These are phyloP conservation scores for Colletotrichum limetticola DNA, from an alignment of 2,329 filamentous ascomycete genomes.

Conservation along the genomic window DNA sequence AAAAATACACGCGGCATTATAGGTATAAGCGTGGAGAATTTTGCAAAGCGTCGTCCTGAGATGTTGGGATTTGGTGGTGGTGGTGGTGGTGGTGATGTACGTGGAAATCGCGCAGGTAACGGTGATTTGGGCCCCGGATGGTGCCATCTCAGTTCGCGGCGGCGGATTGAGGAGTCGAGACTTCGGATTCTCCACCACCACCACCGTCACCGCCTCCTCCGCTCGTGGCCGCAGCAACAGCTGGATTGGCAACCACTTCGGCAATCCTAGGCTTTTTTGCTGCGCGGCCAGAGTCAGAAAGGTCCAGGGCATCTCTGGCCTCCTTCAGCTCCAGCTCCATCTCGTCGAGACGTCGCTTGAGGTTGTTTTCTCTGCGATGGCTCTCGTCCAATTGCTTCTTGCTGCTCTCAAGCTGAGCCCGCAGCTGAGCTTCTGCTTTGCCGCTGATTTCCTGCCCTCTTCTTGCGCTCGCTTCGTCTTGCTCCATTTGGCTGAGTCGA, in stretches of 20 bases:
- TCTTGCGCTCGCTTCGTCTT: constrained; percentile 76
- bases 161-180: constrained; percentile 32
- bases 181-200: constrained; percentile 19
- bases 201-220: not conserved
- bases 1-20: constrained; percentile 31
- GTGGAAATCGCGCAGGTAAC: constrained; percentile 4
- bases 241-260: constrained; percentile 8
- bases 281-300: constrained; percentile 25
- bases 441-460: constrained; percentile 67
- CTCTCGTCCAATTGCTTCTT: constrained; percentile 76
- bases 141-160: constrained; percentile 6
- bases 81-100: not conserved
- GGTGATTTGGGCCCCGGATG: constrained; percentile 7
- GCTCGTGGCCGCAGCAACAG: too few relatives aligned
- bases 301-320: constrained; percentile 25
- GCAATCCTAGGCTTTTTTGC: constrained; percentile 33
- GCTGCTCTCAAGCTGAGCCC: constrained; percentile 63
- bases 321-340: constrained; percentile 70
- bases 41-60: not conserved
- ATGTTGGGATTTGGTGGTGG: not conserved
- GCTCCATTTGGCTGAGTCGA: constrained; percentile 81
- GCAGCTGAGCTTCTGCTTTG: constrained; percentile 66
- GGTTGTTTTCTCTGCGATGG: constrained; percentile 80
- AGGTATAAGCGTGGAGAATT: constrained; percentile 26
- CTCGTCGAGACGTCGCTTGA: constrained; percentile 86